phyloP scores from a whole-genome alignment of 2,329 filamentous ascomycete genomes.

The Exophiala spinifera region DNA sequence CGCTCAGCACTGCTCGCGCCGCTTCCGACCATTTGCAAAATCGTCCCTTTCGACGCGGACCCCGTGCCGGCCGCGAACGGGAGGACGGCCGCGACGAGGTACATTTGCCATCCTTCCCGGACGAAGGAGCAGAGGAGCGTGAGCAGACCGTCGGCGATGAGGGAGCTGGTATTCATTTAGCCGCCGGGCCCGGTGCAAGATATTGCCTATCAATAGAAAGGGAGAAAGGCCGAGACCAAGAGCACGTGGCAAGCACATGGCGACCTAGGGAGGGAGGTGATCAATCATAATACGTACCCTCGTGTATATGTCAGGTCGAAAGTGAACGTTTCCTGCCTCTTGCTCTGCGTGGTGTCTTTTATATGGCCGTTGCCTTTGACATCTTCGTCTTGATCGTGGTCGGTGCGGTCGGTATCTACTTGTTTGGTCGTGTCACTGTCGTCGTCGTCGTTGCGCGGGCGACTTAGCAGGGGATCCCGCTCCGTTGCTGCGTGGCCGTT shows the following conservation, averaged over 20 bases:
- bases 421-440: not conserved
- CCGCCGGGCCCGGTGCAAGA: too few relatives aligned
- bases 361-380: constrained; percentile 12
- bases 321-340: constrained; percentile 41
- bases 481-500: constrained; percentile 6
- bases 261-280: too few relatives aligned
- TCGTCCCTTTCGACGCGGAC: constrained; percentile 68
- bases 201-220: too few relatives aligned
- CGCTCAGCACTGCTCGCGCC: constrained; percentile 46
- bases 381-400: not conserved
- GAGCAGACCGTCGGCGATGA: constrained; percentile 62
- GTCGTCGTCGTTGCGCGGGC: not conserved
- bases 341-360: constrained; percentile 19
- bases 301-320: constrained; percentile 68
- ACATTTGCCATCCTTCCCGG: constrained; percentile 65
- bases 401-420: too few relatives aligned
- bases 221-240: not conserved
- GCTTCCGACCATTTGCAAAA: constrained; percentile 65
- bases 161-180: too few relatives aligned
- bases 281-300: constrained; percentile 40
- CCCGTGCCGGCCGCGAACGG: constrained; percentile 69
- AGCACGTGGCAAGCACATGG: too few relatives aligned
- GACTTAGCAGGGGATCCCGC: constrained; percentile 12
- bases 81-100: constrained; percentile 61
- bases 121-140: constrained; percentile 64